Evolutionary conservation across 805 yeast genomes (phyloP).

Genomic region (Wickerhamiella azyma): DNA sequence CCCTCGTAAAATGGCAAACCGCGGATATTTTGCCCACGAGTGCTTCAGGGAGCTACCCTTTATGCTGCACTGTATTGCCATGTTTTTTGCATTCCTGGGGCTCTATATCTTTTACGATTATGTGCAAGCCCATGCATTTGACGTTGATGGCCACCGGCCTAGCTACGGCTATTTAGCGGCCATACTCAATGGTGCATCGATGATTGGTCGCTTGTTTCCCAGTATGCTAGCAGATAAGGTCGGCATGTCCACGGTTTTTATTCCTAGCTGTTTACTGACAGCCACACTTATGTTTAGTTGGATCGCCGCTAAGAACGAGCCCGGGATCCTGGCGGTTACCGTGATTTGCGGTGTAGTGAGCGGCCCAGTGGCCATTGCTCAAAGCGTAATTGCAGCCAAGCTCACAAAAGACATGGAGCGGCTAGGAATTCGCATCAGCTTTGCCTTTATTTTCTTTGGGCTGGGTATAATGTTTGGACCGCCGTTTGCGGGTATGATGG

Average conservation of each 20-base stretch:
- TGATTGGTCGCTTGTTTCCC: slow-evolving; percentile 38
- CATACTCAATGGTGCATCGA: slow-evolving; percentile 27
- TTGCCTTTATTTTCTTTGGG: slow-evolving; percentile 43
- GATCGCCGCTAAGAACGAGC: slow-evolving; percentile 21
- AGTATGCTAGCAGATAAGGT: slow-evolving; percentile 35
- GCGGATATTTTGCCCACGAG: slow-evolving; percentile 17
- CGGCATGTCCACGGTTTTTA: slow-evolving; percentile 32
- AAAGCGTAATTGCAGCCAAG: slow-evolving; percentile 20
- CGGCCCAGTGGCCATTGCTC: slow-evolving; percentile 20
- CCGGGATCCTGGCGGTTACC: slow-evolving; percentile 19
- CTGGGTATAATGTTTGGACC: slow-evolving; percentile 26
- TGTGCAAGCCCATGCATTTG: slow-evolving; percentile 23
- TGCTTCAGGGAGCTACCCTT: slow-evolving; percentile 21
- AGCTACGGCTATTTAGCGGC: slow-evolving; percentile 23
- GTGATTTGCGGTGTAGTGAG: slow-evolving; percentile 21
- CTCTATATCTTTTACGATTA: slow-evolving; percentile 25
- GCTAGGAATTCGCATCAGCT: slow-evolving; percentile 37
- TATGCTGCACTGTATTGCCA: slow-evolving; percentile 17
- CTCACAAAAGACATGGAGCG: slow-evolving; percentile 17
- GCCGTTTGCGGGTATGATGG: slow-evolving; percentile 18
- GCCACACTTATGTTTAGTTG: slow-evolving; percentile 24
- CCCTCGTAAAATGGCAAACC: slow-evolving; percentile 16
- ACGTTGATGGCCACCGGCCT: slow-evolving; percentile 11
- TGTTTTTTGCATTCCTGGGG: slow-evolving; percentile 22
- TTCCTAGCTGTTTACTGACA: slow-evolving; percentile 11